Conservation (phyloP, 2,329 filamentous ascomycete species). For the Domatiomyces catenatus region DNA sequence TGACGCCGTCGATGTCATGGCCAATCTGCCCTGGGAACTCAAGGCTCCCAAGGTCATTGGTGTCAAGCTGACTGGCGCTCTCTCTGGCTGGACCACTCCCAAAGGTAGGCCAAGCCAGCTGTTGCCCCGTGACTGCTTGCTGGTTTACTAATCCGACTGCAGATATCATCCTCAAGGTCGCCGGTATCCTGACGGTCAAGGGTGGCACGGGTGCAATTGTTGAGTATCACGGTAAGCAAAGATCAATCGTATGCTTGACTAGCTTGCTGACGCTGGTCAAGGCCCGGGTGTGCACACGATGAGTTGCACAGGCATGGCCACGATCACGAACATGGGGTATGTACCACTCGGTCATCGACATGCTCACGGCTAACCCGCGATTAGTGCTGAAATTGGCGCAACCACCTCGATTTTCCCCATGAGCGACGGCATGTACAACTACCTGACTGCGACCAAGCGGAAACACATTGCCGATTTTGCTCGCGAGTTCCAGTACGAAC, state of each 20-base stretch:
- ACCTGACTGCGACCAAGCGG: constrained; percentile 82
- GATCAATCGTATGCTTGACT: constrained; percentile 1
- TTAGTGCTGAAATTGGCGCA: constrained; percentile 51
- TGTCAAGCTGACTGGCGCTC: constrained; percentile 77
- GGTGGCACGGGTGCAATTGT: constrained; percentile 56
- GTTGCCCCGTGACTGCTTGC: constrained; percentile 1
- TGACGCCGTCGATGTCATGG: constrained; percentile 97
- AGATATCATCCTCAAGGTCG: constrained; percentile 96
- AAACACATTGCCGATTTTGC: constrained; percentile 80
- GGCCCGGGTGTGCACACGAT: constrained; percentile 60
- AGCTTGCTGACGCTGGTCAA: not conserved
- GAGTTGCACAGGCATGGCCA: constrained; percentile 75
- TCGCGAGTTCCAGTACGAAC: constrained; percentile 66
- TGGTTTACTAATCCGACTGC: constrained; percentile 3
- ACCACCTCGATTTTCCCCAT: constrained; percentile 95
- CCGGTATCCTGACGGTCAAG: constrained; percentile 93
- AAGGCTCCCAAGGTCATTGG: constrained; percentile 97
- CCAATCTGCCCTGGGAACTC: constrained; percentile 89
- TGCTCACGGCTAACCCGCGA: constrained; percentile 19
- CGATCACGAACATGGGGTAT: constrained; percentile 44
- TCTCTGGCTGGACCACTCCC: constrained; percentile 82
- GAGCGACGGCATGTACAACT: constrained; percentile 96
- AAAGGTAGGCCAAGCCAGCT: constrained; percentile 50
- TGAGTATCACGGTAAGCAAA: constrained; percentile 44
- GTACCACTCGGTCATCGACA: not conserved